These are phyloP conservation scores for Sporothrix euskadiensis DNA, from an alignment of 2,329 filamentous ascomycete genomes.

Conservation along the genomic window DNA sequence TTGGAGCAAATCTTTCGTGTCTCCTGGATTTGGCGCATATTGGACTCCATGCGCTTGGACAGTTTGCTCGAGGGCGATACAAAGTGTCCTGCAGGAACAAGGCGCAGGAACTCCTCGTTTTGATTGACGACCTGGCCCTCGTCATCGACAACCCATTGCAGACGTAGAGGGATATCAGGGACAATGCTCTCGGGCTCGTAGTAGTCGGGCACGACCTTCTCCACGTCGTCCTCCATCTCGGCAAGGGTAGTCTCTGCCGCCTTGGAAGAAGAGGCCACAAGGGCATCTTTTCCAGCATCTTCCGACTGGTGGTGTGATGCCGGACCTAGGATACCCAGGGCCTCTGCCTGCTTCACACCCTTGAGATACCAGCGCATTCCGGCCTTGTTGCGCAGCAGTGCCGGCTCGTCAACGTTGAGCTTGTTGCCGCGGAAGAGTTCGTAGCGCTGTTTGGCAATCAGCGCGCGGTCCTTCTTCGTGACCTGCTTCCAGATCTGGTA, in stretches of 20 bases:
- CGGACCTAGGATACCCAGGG: constrained; percentile 45
- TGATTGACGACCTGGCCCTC: constrained; percentile 89
- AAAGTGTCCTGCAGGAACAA: constrained; percentile 76
- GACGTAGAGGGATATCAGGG: constrained; percentile 74
- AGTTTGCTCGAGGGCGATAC: constrained; percentile 72
- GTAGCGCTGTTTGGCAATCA: constrained; percentile 81
- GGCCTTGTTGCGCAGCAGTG: constrained; percentile 77
- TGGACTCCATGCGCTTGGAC: constrained; percentile 78
- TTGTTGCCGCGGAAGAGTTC: constrained; percentile 82
- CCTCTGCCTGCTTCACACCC: constrained; percentile 70
- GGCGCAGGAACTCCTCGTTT: constrained; percentile 76
- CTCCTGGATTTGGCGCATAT: constrained; percentile 94
- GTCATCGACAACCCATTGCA: constrained; percentile 86
- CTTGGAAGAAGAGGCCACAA: constrained; percentile 43
- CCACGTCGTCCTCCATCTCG: constrained; percentile 87
- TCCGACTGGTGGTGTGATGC: constrained; percentile 39
- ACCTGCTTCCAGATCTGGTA: constrained; percentile 99
- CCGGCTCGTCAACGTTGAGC: constrained; percentile 84
- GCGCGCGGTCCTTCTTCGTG: constrained; percentile 91
- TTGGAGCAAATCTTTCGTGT: constrained; percentile 95
- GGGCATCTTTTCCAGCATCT: neutral
- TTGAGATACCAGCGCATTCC: constrained; percentile 88
- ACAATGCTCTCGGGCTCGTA: constrained; percentile 86
- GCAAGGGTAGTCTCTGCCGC: constrained; percentile 69
- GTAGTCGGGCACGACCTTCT: constrained; percentile 86